These are phyloP conservation scores for Ascochyta pisi DNA, from an alignment of 2,329 filamentous ascomycete genomes.

Conservation along the genomic window DNA sequence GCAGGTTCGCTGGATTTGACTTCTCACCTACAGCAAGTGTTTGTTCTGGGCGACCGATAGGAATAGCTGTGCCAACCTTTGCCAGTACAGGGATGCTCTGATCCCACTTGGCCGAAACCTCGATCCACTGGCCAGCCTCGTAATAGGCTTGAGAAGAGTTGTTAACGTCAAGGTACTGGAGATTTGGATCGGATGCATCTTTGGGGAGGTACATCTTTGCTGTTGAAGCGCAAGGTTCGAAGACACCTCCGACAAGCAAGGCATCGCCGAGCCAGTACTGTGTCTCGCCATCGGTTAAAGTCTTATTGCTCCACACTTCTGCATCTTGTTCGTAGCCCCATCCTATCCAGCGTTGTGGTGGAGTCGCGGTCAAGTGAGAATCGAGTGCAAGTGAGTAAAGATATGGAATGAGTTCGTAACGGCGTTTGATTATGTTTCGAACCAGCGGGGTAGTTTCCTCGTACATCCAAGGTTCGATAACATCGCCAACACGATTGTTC, in stretches of 20 bases:
- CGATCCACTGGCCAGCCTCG: conserved; percentile 61
- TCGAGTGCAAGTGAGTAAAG: conserved; percentile 70
- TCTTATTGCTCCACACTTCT: conserved; percentile 66
- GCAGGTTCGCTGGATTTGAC: conserved; percentile 53
- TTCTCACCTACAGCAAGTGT: conserved; percentile 60
- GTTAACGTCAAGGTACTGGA: conserved; percentile 69
- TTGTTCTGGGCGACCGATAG: conserved; percentile 59
- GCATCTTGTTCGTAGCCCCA: conserved; percentile 74
- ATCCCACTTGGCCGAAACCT: conserved; percentile 59
- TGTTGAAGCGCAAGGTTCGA: conserved; percentile 62
- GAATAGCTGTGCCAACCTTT: conserved; percentile 61
- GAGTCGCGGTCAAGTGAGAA: conserved; percentile 66
- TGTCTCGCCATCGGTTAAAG: conserved; percentile 68
- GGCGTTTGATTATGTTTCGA: conserved; percentile 70
- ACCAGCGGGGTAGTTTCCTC: conserved; percentile 69
- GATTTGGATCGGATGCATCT: conserved; percentile 49
- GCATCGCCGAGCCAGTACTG: conserved; percentile 77
- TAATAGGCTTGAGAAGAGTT: conserved; percentile 67
- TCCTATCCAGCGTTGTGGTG: conserved; percentile 74
- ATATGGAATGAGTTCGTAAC: conserved; percentile 76
- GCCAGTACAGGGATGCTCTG: conserved; percentile 64
- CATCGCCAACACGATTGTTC: conserved; percentile 72
- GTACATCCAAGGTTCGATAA: conserved; percentile 82
- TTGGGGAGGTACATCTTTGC: conserved; percentile 69
- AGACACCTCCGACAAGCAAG: conserved; percentile 71